These are phyloP conservation scores for Geotrichum phurueaensis DNA, from an alignment of 1,139 yeast genomes.

Conservation along the genomic window DNA sequence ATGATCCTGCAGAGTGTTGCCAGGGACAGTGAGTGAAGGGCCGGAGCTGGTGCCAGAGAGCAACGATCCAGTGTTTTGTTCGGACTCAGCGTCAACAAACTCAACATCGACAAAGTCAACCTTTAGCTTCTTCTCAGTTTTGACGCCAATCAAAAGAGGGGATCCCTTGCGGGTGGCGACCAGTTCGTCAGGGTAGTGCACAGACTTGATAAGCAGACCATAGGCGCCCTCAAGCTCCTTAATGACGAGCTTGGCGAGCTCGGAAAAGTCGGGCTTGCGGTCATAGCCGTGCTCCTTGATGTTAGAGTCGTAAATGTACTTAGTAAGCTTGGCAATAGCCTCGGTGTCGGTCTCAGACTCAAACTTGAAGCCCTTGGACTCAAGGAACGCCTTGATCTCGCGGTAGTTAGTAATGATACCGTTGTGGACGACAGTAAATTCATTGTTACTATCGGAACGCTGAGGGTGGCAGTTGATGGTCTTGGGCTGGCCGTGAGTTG, in stretches of 20 bases:
- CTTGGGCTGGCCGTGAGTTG: conserved; percentile 95
- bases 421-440: conserved; percentile 91
- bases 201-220: conserved; percentile 87
- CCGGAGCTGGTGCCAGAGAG: conserved; percentile 1
- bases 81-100: conserved; percentile 57
- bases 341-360: conserved; percentile 97
- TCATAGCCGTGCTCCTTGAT: conserved; percentile 33
- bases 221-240: conserved; percentile 96
- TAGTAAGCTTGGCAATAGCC: conserved; percentile 91
- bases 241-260: conserved; percentile 85
- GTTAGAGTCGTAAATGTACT: conserved; percentile 78
- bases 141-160: conserved; percentile 93
- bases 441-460: conserved; percentile 73
- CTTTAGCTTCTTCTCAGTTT: conserved; percentile 88
- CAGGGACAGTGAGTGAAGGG: conserved; percentile 21
- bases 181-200: conserved; percentile 91
- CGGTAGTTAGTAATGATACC: conserved; percentile 96
- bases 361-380: conserved; percentile 72
- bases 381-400: conserved; percentile 76
- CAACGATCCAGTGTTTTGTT: conserved; percentile 16
- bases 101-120: conserved; percentile 98
- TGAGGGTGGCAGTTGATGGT: conserved; percentile 92
- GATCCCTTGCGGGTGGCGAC: conserved; percentile 98
- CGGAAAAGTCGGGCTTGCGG: conserved; percentile 69
- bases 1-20: conserved; percentile 29